Base-by-base conservation (phyloP, 257 asterid species). In the Scutellaria baicalensis region DNA sequence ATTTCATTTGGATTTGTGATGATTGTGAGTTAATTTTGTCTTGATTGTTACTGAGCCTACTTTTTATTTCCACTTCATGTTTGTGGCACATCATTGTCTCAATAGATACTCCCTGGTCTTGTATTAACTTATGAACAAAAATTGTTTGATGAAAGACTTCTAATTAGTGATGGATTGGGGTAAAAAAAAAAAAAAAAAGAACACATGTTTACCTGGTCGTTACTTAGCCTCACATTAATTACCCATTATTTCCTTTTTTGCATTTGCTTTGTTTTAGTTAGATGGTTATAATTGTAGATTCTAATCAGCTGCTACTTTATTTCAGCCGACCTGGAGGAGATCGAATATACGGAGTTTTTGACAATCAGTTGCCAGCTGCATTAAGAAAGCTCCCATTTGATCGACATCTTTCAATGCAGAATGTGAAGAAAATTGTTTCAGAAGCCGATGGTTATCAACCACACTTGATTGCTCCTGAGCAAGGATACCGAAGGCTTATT, bases 361-460 rank as follows among this genome's bases (percentile, higher is more conserved):
- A 93, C 90, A 85, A 93, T 74, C 96, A 93, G 80, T 86, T 93
- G 70, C 98, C 98, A 48, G 96, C 97, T 72, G 97, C 98, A 60
- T 75, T 93, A 78, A 89, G 85, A 65, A 93, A 93, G 73, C 96
- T 93, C 52, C 98, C 97, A 42, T 88, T 93, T 59, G 98, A 93
- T 72, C 88, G 97, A 21, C 97, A 93, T 73, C 97, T 90, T 63
- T 89, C 96, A 7, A 66, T 84, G 59, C 97, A 93, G 68, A 93
- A 87, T 64, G 96, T 93, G 61, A 88, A 81, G 69, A 93, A 85
- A 80, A 79, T 93, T 77, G 98, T 93, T 73, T 93, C 98, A 47
- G 97, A 93, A 74, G 97, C 97, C 58, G 98, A 93, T 84, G 98
- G 98, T 79, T 93, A 90, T 79, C 97, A 93, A 50, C 98, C 98